Conservation (phyloP, 2,329 filamentous ascomycete species). For the Annulohypoxylon truncatum region DNA sequence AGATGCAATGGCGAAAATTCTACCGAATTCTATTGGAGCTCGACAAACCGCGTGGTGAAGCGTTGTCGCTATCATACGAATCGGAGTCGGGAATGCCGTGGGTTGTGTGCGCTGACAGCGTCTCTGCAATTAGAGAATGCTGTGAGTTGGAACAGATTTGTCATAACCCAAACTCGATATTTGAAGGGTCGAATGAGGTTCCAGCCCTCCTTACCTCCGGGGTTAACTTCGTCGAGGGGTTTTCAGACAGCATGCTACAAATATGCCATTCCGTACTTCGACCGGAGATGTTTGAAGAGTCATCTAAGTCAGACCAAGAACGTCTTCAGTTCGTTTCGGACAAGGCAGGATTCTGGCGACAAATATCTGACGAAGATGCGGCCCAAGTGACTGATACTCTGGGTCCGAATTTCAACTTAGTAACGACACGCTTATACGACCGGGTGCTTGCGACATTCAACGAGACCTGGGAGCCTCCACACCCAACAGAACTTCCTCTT, state of each 20-base stretch:
- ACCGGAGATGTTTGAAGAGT: conserved; percentile 79
- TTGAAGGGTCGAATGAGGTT: conserved; percentile 57
- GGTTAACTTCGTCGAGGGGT: conserved; percentile 74
- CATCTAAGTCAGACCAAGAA: conserved; percentile 75
- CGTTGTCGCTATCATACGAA: conserved; percentile 82
- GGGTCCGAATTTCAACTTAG: conserved; percentile 72
- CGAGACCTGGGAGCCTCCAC: conserved; percentile 56
- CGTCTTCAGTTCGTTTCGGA: conserved; percentile 84
- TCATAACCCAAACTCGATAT: conserved; percentile 73
- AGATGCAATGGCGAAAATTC: conserved; percentile 89
- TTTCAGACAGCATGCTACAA: conserved; percentile 76
- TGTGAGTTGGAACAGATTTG: conserved; percentile 80
- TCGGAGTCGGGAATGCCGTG: conserved; percentile 77
- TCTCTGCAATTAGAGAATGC: conserved; percentile 83
- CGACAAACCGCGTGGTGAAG: conserved; percentile 86
- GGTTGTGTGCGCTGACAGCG: conserved; percentile 84
- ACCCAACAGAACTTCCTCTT: conserved; percentile 57
- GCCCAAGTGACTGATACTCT: conserved; percentile 75
- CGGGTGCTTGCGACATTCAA: conserved; percentile 60
- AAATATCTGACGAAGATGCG: conserved; percentile 85
- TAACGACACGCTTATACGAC: conserved; percentile 65
- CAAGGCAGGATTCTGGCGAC: conserved; percentile 79
- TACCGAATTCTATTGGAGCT: conserved; percentile 87
- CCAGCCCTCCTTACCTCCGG: conserved; percentile 76
- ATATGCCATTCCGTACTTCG: conserved; percentile 75